Evolutionary conservation across 2,329 filamentous ascomycete species (phyloP), one percentile per base, ranked within the genome.

Genomic region (Sclerotinia borealis): DNA sequence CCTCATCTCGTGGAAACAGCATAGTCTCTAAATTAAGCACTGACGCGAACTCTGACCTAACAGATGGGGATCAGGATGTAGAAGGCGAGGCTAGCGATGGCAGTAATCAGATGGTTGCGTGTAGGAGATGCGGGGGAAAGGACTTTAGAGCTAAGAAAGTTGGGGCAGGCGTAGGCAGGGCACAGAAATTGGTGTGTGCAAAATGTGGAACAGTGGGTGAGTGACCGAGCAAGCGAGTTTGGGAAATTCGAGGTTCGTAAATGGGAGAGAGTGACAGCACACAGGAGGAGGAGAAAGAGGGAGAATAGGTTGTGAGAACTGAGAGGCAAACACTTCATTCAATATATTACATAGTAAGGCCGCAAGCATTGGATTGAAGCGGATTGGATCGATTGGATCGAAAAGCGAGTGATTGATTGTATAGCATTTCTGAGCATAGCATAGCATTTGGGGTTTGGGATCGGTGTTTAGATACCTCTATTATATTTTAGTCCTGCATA

Each of bases 121-220:
- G 88, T 70, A 76, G 78, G 27, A 80, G 79, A 65, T 91, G 88
- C 70, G 81, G 81, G 5, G 80, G 83, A 1, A 81, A 76, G 25
- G 84, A 86, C 65, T 91, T 91, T 68, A 84, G 84, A 67, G 83
- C 83, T 1, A 84, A 81, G 68, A 84, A 81, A 65, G 76, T 80
- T 4, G 80, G 77, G 34, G 78, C 77, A 49, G 79, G 77, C 59
- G 80, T 78, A 34, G 81, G 80, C 9, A 78, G 77, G 48, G 79
- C 77, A 59, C 83, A 85, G 71, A 79, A 79, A 65, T 74, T 90
- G 67, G 79, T 86, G n/a, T 91, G 88, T 73, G 81, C 81, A 41
- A 80, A 78, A 51, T 91, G 81, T 66, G 80, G 80, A 3, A 73
- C 69, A 49, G 65, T 67, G 13, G 66, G 67, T 8, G 72, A 70